phyloP scores from a whole-genome alignment of 257 asterid species.

The Solanum appendiculatum region DNA sequence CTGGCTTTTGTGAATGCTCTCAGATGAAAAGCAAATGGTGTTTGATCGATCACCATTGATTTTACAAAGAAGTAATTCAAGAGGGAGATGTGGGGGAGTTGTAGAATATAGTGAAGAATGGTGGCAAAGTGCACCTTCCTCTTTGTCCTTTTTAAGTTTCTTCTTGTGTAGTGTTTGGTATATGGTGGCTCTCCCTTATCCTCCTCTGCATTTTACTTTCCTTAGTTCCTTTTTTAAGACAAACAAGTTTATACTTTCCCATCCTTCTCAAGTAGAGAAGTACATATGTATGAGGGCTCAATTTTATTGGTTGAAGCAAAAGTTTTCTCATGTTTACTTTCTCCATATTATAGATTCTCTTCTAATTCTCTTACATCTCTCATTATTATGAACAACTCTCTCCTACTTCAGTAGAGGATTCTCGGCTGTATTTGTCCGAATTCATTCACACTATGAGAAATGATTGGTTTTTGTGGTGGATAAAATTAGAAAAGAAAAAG shows the following conservation, averaged over 20 bases:
- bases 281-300: neutral
- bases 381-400: neutral
- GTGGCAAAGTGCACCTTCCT: neutral
- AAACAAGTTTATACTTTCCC: neutral
- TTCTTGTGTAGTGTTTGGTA: neutral
- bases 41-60: neutral
- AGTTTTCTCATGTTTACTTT: neutral
- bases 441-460: neutral
- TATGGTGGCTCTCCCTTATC: constrained; percentile 8
- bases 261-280: neutral
- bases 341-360: neutral
- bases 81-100: neutral
- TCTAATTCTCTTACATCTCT: neutral
- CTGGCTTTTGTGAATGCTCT: constrained; percentile 71
- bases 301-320: neutral
- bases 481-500: neutral
- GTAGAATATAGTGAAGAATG: neutral
- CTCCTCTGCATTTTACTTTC: neutral
- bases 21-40: constrained; percentile 14
- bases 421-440: neutral
- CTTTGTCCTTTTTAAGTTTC: neutral
- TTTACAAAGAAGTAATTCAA: neutral
- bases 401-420: no score
- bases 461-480: neutral
- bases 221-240: neutral